Base-by-base conservation (phyloP, 139 green algal species). In the Trebouxia sp. region DNA sequence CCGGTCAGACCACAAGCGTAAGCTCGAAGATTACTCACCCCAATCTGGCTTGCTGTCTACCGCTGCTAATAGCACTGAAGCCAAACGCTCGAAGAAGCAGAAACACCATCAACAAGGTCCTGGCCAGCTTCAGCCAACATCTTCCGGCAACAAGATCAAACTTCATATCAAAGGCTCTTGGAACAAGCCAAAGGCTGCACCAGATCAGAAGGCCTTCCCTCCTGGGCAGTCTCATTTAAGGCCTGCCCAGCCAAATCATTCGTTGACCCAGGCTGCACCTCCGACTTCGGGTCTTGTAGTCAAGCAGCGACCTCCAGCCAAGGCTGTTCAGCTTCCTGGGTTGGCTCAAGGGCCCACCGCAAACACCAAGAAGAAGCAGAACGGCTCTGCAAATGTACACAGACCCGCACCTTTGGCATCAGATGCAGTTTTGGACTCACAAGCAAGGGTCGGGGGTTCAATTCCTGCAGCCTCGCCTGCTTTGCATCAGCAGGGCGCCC, bases 281-380 rank as follows among this genome's bases (percentile, higher is more conserved):
- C n/a, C 20, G 1, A 22, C 26, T 28, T 8, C 62, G 6, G 26
- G 12, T 41, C 32, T 72, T 43, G 37, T 37, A 28, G 26, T 72
- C 32, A 72, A 72, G 62, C 62, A 72, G 62, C 62, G 35, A 45
- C 62, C 62, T 32, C 62, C 62, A 45, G 62, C 62, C 0, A 72
- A 72, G 35, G 62, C 62, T 72, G 62, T 72, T 45, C 62, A 43
- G 35, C 8, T 42, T 42, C 11, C 43, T 72, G 62, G 62, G 43
- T 35, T 45, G 62, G 62, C 32, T 72, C 32, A 72, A 3, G 12
- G 11, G n/a, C 14, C 35, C 20, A n/a, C 62, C 35, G 11, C 32
- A 45, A 26, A 5, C 35, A 72, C 42, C 9, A 72, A 72, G 62
- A 42, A 12, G 43, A 72, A 72, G 32, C 15, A 30, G 15, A 72